A percentile compares a stretch with the other conserved stretches of the same genome.
Evolutionary conservation across 2,329 filamentous ascomycete genomes (phyloP).

Genomic region (Penicillium sp.): DNA sequence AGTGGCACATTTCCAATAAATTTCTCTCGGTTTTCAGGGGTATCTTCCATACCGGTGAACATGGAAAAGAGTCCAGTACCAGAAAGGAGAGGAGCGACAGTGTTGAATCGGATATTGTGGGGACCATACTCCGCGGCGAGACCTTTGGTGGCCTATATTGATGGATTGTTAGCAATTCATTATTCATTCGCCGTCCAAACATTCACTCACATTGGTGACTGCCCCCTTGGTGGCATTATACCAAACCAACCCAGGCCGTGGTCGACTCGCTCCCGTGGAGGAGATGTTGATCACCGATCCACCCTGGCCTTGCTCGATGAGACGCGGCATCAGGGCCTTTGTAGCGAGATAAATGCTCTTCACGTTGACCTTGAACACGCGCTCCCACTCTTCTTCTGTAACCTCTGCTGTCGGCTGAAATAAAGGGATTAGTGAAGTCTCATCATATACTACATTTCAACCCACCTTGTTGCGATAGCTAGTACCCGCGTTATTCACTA

Average conservation of each 20-base stretch:
- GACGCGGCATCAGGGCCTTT: conserved; percentile 34
- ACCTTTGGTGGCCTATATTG: conserved; percentile 58
- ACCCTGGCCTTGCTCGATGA: conserved; percentile 43
- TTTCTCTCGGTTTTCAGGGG: conserved; percentile 45
- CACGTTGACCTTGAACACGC: conserved; percentile 47
- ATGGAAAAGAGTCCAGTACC: conserved; percentile 62
- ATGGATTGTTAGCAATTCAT: neutral
- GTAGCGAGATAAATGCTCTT: conserved; percentile 43
- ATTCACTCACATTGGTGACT: conserved; percentile 42
- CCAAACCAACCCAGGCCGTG: conserved; percentile 47
- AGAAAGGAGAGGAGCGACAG: conserved; percentile 67
- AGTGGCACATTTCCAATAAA: conserved; percentile 48
- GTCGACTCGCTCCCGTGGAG: conserved; percentile 44
- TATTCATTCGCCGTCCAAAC: too few relatives aligned
- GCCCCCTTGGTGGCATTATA: conserved; percentile 49
- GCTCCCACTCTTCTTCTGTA: conserved; percentile 46
- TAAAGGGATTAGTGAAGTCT: neutral
- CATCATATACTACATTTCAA: neutral
- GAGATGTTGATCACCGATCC: conserved; percentile 49
- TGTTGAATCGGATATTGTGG: conserved; percentile 71
- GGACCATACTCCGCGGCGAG: conserved; percentile 73
- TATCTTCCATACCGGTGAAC: conserved; percentile 45
- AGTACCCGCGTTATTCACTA: conserved; percentile 52
- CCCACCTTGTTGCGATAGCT: conserved; percentile 43
- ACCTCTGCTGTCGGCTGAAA: conserved; percentile 42